Evolutionary conservation across 164 flowering plant species (phyloP).

Genomic region (Magnolia kwangsiensis): DNA sequence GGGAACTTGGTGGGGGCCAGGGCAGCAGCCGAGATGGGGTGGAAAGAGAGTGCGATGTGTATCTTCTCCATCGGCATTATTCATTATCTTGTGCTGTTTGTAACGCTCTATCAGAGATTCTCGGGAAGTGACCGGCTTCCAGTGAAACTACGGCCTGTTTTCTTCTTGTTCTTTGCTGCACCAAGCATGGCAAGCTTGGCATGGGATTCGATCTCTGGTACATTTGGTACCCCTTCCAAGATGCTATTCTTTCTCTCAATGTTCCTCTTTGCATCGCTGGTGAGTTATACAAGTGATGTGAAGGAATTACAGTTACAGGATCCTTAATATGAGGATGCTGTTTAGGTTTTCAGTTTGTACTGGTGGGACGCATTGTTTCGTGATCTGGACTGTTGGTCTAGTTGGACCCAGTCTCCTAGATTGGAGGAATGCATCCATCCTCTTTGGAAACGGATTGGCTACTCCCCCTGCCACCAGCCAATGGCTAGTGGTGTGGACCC

Average conservation of each 20-base stretch:
- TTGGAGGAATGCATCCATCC: too few relatives aligned
- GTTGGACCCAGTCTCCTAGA: too few relatives aligned
- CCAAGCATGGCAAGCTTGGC: slow-evolving; percentile 36
- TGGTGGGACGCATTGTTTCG: too few relatives aligned
- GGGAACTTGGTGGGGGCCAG: slow-evolving; percentile 26
- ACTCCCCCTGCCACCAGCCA: too few relatives aligned
- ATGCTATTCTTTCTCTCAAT: slow-evolving; percentile 29
- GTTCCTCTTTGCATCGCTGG: slow-evolving; percentile 29
- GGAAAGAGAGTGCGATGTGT: slow-evolving; percentile 30
- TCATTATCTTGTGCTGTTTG: slow-evolving; percentile 31
- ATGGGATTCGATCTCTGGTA: slow-evolving; percentile 28
- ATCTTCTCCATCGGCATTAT: slow-evolving; percentile 28
- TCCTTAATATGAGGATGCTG: too few relatives aligned
- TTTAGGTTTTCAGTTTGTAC: too few relatives aligned
- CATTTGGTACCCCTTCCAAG: slow-evolving; percentile 18
- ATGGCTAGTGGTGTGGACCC: too few relatives aligned
- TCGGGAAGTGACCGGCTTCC: slow-evolving; percentile 20
- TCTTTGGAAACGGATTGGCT: too few relatives aligned
- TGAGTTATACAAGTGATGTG: background rate
- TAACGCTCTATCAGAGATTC: slow-evolving; percentile 28
- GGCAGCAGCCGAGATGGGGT: slow-evolving; percentile 27
- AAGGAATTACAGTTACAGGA: background rate
- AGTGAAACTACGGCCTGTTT: slow-evolving; percentile 19
- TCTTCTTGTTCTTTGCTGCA: slow-evolving; percentile 28
- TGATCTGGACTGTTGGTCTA: too few relatives aligned